phyloP scores from a whole-genome alignment of 129 eudicot genomes.

The Escallonia rubra region DNA sequence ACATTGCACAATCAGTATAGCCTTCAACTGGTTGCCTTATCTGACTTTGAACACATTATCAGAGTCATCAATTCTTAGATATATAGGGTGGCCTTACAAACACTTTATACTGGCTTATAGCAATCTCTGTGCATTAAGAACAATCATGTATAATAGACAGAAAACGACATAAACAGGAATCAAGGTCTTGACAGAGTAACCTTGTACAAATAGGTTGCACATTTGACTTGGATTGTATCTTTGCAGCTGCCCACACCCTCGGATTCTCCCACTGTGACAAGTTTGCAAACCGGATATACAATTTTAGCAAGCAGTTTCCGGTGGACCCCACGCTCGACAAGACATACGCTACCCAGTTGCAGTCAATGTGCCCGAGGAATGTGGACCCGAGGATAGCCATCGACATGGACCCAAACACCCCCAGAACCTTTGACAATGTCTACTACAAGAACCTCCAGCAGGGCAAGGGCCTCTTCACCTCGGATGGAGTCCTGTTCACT shows the following conservation, averaged over 20 bases:
- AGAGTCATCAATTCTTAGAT: no score
- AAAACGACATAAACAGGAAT: no score
- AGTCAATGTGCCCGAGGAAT: slow-evolving; percentile 54
- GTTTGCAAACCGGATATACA: slow-evolving; percentile 73
- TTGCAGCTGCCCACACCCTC: slow-evolving; percentile 69
- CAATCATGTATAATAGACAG: no score
- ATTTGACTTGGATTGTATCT: neutral
- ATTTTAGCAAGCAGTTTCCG: slow-evolving; percentile 40
- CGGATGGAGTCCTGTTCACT: slow-evolving; percentile 76
- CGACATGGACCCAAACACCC: slow-evolving; percentile 77
- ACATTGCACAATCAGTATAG: no score
- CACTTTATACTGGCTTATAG: no score
- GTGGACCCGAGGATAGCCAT: slow-evolving; percentile 73
- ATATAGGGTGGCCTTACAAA: no score
- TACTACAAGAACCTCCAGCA: slow-evolving; percentile 60
- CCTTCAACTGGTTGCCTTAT: no score
- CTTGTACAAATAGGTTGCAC: no score
- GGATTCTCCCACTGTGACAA: slow-evolving; percentile 87
- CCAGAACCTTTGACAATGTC: slow-evolving; percentile 63
- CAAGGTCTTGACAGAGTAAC: no score
- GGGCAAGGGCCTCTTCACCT: slow-evolving; percentile 75
- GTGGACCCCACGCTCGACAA: slow-evolving; percentile 72
- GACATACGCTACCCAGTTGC: slow-evolving; percentile 58
- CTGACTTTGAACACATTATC: no score
- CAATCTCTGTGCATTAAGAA: no score